Base-by-base conservation (phyloP, 1,139 yeast genomes). In the Saccharomyces hybrid region DNA sequence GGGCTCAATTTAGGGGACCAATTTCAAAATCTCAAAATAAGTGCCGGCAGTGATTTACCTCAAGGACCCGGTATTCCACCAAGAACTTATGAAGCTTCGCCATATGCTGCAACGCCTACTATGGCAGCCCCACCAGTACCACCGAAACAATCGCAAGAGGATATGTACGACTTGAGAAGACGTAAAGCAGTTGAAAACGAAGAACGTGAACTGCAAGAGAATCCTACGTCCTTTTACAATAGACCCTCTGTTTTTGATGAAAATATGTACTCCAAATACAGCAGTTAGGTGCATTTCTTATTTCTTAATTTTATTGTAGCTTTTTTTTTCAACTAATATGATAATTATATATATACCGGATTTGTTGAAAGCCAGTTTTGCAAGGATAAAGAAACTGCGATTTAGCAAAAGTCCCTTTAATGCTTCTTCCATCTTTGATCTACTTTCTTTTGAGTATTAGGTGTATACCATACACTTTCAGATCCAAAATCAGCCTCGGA, bases 401-500 rank as follows among this genome's bases (percentile, higher is more conserved):
- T 46, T 26, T 11, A 38, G 29, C 23, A 3, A 3, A 6, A 38
- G 47, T 23, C 46, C 25, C 19, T 51, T 49, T 28, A 23, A 32
- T 25, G 46, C 28, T 11, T 48, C 32, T 41, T 52, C 32, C 9
- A 3, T 25, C 27, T 13, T 28, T 19, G 29, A 25, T 29, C 31
- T 34, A 29, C 14, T 26, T 34, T 41, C 13, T 23, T 25, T 52
- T 46, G 23, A 16, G n/a, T 13, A 52, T 16, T 29, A 55, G 47
- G 5, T 59, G 59, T 25, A 59, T 58, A 65, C 73, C 73, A 71
- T 16, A 70, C 68, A 49, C 68, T 61, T 50, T 74, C 75, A 27
- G 75, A 66, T 0, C 77, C 76, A 64, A 88, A 87, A 54, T 80
- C 81, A 1, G 83, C 80, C 58, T 83, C 86, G 1, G 81, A 71